Conservation (phyloP, 306 rosid species). For the Cucumis melo region DNA sequence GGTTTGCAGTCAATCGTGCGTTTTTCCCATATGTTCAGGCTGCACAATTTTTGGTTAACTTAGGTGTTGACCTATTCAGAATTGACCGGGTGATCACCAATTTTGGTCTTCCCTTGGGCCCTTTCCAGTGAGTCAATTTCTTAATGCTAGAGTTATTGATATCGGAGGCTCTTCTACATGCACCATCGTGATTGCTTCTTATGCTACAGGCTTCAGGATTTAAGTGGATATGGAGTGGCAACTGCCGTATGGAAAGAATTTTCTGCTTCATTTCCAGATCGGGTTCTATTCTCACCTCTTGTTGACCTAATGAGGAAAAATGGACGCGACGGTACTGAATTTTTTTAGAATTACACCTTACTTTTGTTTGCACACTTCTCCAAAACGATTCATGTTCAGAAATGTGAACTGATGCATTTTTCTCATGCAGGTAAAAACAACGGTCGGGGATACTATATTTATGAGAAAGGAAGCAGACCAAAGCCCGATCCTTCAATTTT, state of each 20-base stretch:
- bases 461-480: conserved; percentile 79
- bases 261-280: conserved; percentile 46
- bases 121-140: conserved; percentile 67
- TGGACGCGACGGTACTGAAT: conserved; percentile 63
- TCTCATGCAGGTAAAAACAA: conserved; percentile 62
- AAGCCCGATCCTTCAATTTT: conserved; percentile 62
- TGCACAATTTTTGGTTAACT: conserved; percentile 47
- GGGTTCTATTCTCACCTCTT: conserved; percentile 46
- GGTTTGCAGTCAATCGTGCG: conserved; percentile 90
- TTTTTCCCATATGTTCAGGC: conserved; percentile 87
- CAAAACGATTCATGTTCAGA: neutral
- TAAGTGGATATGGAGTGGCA: conserved; percentile 78
- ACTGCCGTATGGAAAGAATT: conserved; percentile 52
- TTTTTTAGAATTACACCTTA: neutral
- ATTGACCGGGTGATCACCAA: conserved; percentile 57
- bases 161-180: neutral
- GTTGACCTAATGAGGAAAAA: conserved; percentile 51
- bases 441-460: conserved; percentile 71
- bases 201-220: conserved; percentile 76
- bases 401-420: neutral
- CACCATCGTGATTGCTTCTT: neutral
- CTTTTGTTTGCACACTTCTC: neutral
- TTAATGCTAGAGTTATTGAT: neutral
- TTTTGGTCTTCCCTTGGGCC: conserved; percentile 92
- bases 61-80: conserved; percentile 78